Conservation (phyloP, 1,284 basidiomycete species). For the Schizophyllum amplum region DNA sequence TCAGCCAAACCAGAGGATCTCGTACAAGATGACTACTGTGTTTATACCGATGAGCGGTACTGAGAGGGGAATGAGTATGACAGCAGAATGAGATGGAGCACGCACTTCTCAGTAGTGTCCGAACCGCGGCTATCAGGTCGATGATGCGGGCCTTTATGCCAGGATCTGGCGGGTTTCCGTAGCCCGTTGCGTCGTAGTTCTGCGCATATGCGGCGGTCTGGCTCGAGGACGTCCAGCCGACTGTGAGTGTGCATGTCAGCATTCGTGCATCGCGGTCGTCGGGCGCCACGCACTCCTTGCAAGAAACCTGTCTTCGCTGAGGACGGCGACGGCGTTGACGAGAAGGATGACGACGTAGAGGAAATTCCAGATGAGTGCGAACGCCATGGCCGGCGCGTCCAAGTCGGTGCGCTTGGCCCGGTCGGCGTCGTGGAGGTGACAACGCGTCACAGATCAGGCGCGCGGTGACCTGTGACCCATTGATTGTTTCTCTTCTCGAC, state of each 20-base stretch:
- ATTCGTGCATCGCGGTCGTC: constrained; percentile 3
- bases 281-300: constrained; percentile 66
- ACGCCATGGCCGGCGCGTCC: constrained; percentile 8
- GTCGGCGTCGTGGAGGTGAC: neutral
- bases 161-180: constrained; percentile 49
- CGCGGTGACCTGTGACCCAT: constrained; percentile 3
- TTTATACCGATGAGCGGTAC: constrained; percentile 86
- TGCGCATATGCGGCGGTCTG: constrained; percentile 52
- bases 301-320: constrained; percentile 93
- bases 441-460: constrained; percentile 4
- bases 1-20: constrained; percentile 56
- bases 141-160: constrained; percentile 83
- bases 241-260: constrained; percentile 32
- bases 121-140: constrained; percentile 87
- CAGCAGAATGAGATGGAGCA: constrained; percentile 13
- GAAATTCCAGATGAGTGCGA: constrained; percentile 51
- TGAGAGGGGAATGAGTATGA: constrained; percentile 24
- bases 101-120: constrained; percentile 91
- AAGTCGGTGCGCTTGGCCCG: constrained; percentile 2
- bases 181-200: constrained; percentile 58
- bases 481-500: constrained; percentile 1
- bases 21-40: constrained; percentile 75
- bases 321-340: constrained; percentile 88
- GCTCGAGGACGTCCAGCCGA: constrained; percentile 84
- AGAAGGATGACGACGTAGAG: constrained; percentile 74